Conservation (phyloP, 768 basidiomycete genomes). For the Leccinum arenicola region DNA sequence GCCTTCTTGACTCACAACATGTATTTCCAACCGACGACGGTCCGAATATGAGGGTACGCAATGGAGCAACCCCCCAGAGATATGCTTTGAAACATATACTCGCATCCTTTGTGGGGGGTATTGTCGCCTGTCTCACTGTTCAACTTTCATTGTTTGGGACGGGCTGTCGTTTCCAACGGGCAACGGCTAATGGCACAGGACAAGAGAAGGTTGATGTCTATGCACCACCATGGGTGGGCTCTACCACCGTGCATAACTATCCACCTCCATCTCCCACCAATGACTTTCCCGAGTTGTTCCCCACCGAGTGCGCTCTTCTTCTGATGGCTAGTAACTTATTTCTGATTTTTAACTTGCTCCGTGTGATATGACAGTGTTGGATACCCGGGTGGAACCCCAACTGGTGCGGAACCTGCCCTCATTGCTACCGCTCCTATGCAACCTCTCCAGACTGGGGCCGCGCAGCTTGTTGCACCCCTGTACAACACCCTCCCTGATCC, state of each 20-base stretch:
- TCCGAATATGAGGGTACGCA: slow-evolving; percentile 4
- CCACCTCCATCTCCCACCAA: slow-evolving; percentile 78
- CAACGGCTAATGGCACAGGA: not conserved
- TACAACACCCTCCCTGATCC: slow-evolving; percentile 23
- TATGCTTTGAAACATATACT: slow-evolving; percentile 35
- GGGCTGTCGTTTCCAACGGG: slow-evolving; percentile 30
- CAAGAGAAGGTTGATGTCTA: slow-evolving; percentile 32
- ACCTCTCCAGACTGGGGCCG: slow-evolving; percentile 69
- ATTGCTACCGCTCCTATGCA: slow-evolving; percentile 76
- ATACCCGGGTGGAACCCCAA: slow-evolving; percentile 74
- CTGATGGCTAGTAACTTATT: not conserved
- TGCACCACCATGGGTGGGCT: slow-evolving; percentile 70
- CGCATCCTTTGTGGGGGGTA: slow-evolving; percentile 53
- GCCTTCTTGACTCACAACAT: slow-evolving; percentile 33
- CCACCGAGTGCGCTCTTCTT: slow-evolving; percentile 41
- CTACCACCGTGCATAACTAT: slow-evolving; percentile 63
- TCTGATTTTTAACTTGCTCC: not conserved
- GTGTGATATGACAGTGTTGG: slow-evolving; percentile 45
- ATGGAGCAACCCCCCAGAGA: slow-evolving; percentile 16
- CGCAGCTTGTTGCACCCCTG: slow-evolving; percentile 57
- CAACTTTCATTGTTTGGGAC: slow-evolving; percentile 43
- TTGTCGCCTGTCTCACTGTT: slow-evolving; percentile 46
- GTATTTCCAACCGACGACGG: slow-evolving; percentile 4
- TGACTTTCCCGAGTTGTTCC: slow-evolving; percentile 67
- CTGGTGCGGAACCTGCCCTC: slow-evolving; percentile 72